phyloP scores from a whole-genome alignment of 306 rosid species.

The Arachis stenosperma region DNA sequence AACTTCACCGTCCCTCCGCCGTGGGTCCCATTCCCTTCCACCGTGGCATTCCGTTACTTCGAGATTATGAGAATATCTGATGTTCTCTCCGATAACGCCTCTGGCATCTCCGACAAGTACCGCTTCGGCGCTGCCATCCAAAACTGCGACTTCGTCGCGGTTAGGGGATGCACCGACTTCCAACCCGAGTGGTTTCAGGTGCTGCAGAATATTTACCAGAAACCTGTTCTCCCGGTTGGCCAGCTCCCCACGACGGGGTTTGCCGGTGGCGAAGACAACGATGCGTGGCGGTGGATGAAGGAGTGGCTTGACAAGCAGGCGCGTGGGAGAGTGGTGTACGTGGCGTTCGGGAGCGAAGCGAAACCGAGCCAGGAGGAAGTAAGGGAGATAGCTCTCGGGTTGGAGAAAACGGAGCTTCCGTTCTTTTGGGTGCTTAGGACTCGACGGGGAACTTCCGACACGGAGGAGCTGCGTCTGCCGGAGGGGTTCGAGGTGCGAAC shows the following conservation, averaged over 20 bases:
- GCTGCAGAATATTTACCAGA: conserved; percentile 22
- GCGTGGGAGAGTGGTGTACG: conserved; percentile 46
- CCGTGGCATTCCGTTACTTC: conserved; percentile 36
- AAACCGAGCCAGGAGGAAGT: conserved; percentile 48
- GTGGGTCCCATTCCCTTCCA: conserved; percentile 44
- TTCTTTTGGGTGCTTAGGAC: conserved; percentile 51
- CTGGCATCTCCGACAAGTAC: not conserved
- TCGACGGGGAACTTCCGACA: conserved; percentile 6
- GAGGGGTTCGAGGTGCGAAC: conserved; percentile 55
- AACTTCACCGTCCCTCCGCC: conserved; percentile 33
- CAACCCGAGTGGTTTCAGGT: conserved; percentile 43
- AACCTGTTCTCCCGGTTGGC: conserved; percentile 38
- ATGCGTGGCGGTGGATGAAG: conserved; percentile 23
- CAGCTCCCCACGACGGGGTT: conserved; percentile 17
- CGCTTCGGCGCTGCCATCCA: not conserved
- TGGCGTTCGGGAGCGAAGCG: conserved; percentile 60
- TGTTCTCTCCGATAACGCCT: not conserved
- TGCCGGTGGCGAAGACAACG: not conserved
- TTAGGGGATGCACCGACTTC: conserved; percentile 36
- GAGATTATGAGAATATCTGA: conserved; percentile 27
- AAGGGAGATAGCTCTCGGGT: conserved; percentile 49
- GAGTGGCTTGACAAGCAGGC: conserved; percentile 50
- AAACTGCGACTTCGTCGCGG: conserved; percentile 1
- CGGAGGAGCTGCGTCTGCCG: conserved; percentile 36
- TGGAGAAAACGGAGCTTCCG: conserved; percentile 44